Percentiles rank a stretch among this genome's conserved stretches.
Evolutionary conservation across 139 green algal species (phyloP).

Genomic region (Eudorina sp.): DNA sequence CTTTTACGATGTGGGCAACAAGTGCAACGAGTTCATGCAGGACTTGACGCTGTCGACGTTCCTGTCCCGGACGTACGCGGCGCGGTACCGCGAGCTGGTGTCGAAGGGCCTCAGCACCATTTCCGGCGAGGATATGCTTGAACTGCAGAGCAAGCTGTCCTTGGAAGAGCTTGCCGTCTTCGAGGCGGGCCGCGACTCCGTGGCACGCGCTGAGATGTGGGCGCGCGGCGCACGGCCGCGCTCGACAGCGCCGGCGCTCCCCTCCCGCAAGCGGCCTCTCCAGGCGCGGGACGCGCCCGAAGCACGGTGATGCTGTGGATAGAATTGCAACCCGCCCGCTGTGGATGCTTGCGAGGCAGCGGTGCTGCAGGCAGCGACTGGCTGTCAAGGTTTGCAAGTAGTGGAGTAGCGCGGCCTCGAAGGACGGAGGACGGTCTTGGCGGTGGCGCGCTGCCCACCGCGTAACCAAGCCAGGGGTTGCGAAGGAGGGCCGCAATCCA

Average conservation of each 20-base stretch:
- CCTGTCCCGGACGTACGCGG: conserved; percentile 52
- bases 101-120: conserved; percentile 61
- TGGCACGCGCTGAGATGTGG: conserved; percentile 42
- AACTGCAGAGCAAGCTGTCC: conserved; percentile 65
- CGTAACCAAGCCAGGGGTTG: too few relatives aligned
- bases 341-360: too few relatives aligned
- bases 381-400: too few relatives aligned
- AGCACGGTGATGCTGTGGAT: too few relatives aligned
- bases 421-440: too few relatives aligned
- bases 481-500: too few relatives aligned
- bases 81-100: conserved; percentile 61
- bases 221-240: conserved; percentile 13
- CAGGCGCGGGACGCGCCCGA: not conserved
- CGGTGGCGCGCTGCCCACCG: too few relatives aligned
- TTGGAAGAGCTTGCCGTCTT: conserved; percentile 66
- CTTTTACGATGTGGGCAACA: conserved; percentile 65
- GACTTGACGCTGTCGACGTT: conserved; percentile 53
- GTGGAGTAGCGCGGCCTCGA: too few relatives aligned
- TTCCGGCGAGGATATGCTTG: conserved; percentile 59
- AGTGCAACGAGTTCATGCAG: conserved; percentile 57
- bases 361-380: too few relatives aligned
- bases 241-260: not conserved
- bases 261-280: not conserved
- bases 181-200: conserved; percentile 53
- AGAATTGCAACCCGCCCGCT: too few relatives aligned